phyloP scores from a whole-genome alignment of 495 filamentous ascomycete species.

The Penicillium manginii region DNA sequence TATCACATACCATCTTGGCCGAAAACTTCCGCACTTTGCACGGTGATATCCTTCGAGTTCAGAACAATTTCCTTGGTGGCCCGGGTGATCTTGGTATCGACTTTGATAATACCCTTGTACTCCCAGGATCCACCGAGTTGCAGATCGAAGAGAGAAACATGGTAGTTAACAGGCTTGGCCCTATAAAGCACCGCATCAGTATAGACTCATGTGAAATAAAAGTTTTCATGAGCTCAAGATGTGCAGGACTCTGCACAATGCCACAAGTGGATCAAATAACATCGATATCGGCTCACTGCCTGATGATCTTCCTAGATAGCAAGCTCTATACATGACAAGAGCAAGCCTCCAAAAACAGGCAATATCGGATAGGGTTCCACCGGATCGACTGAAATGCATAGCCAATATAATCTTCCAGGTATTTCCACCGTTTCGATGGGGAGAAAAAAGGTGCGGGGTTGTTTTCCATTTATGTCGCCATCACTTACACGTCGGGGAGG shows the following conservation, averaged over 20 bases:
- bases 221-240: no score
- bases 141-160: conserved; percentile 77
- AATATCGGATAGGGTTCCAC: no score
- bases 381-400: neutral
- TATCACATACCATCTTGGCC: conserved; percentile 35
- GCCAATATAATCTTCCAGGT: neutral
- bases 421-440: neutral
- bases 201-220: neutral
- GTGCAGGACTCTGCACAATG: no score
- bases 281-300: no score
- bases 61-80: conserved; percentile 71
- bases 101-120: conserved; percentile 79
- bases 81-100: conserved; percentile 62
- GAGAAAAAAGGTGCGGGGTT: neutral
- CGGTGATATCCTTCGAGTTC: conserved; percentile 60
- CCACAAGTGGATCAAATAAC: no score
- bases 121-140: conserved; percentile 72
- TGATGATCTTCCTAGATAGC: neutral
- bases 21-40: conserved; percentile 40
- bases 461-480: conserved; percentile 1
- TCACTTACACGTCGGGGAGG: conserved; percentile 54
- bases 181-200: conserved; percentile 32
- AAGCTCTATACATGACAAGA: neutral
- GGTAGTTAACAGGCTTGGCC: conserved; percentile 85
- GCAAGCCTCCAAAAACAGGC: neutral